Evolutionary conservation across 163 green algal species (phyloP).

Genomic region (Dunaliella salina): DNA sequence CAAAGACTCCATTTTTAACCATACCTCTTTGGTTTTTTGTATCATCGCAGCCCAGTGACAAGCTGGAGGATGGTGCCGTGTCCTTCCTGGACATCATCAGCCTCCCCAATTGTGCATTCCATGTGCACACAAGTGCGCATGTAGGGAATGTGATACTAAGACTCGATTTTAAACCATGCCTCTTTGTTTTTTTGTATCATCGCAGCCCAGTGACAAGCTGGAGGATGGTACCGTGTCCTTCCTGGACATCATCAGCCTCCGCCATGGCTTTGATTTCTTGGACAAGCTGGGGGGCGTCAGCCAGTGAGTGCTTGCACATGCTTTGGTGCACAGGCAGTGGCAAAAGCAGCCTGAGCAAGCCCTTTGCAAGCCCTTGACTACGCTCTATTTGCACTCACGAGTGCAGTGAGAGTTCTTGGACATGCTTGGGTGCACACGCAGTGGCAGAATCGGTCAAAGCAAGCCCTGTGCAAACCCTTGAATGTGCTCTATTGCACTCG

Average conservation of each 20-base stretch:
- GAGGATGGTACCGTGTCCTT: conserved; percentile 76
- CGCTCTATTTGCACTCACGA: too few relatives aligned
- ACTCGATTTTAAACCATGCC: too few relatives aligned
- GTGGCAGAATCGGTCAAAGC: too few relatives aligned
- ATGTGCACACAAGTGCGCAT: background rate
- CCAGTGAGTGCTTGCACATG: conserved; percentile 14
- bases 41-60: conserved; percentile 28
- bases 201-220: conserved; percentile 43
- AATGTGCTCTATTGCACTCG: too few relatives aligned
- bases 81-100: conserved; percentile 71
- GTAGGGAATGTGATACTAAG: background rate
- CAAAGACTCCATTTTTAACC: too few relatives aligned
- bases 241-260: conserved; percentile 66
- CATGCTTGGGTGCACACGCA: too few relatives aligned
- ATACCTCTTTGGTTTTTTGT: background rate
- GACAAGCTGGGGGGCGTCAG: conserved; percentile 53
- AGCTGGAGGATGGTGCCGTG: conserved; percentile 72
- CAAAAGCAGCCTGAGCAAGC: too few relatives aligned
- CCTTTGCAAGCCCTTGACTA: too few relatives aligned
- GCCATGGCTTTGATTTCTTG: conserved; percentile 59
- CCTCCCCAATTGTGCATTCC: conserved; percentile 16
- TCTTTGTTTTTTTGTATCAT: background rate
- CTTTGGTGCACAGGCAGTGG: too few relatives aligned
- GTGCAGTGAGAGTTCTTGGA: conserved; percentile 20
- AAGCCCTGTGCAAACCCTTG: too few relatives aligned